Base-by-base conservation (phyloP, 2,329 filamentous ascomycete genomes). In the Epichloe coenophiala region DNA sequence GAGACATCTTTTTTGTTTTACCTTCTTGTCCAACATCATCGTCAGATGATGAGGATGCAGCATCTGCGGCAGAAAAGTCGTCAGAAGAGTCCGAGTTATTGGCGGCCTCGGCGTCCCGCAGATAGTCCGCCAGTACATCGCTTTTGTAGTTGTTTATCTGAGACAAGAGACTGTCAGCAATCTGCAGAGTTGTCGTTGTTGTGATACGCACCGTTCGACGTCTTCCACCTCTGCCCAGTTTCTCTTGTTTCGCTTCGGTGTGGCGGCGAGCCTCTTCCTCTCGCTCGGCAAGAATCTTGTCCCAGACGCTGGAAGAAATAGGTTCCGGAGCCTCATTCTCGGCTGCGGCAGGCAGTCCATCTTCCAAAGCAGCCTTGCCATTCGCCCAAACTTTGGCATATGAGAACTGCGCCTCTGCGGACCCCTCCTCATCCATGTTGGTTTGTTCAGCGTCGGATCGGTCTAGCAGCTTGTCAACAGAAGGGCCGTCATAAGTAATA, bases 341-440 rank as follows among this genome's bases (percentile, higher is more conserved):
- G 23, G 74, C 71, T 2, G 68, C 65, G 2, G 68, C 66, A 38
- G 78, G 72, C 21, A 86, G 63, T 23, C 79, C 75, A 17, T 85
- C 83, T 46, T 83, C 76, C 5, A 95, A 72, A 0, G 73, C 71
- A 7, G 77, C 80, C 57, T 81, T 79, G 37, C 94, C 85, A 59
- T 95, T 94, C 4, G 84, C 85, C 93, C 93, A 98, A 2, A 98
- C 84, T 43, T 88, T 80, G 39, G 91, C 91, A 65, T 93, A 88
- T 4, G 86, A 88, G 64, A 96, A 98, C 51, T 90, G 85, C 0
- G 81, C 84, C 62, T 94, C 86, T 1, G 82, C 80, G 1, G 78
- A 77, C 21, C 71, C 67, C 46, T 88, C 81, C 2, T 81, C 75
- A 9, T 78, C 77, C 2, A 75, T 71, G 50, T 76, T 75, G 0